Conservation (phyloP, 23 red algal species). For the Rhodosorus marinus region DNA sequence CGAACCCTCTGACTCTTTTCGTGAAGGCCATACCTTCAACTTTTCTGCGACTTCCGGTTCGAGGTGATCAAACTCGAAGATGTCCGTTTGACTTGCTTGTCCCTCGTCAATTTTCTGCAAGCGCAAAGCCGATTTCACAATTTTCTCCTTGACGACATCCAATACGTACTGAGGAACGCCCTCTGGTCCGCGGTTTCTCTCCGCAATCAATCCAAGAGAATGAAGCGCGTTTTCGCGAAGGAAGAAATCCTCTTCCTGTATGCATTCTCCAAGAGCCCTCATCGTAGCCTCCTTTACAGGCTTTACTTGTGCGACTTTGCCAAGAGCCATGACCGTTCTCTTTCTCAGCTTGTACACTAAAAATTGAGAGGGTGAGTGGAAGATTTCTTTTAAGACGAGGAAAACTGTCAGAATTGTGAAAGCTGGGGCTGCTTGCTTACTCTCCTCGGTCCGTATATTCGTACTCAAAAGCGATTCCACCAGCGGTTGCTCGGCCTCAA, state of each 20-base stretch:
- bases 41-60: conserved; percentile 19
- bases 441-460: neutral
- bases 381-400: too few species aligned
- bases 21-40: too few species aligned
- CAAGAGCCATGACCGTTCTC: conserved; percentile 78
- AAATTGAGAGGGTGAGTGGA: too few species aligned
- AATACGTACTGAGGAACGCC: neutral
- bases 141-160: neutral
- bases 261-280: conserved; percentile 17
- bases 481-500: conserved; percentile 37
- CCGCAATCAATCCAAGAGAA: conserved; percentile 61
- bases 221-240: conserved; percentile 72
- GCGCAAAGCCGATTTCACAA: neutral
- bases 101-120: too few species aligned
- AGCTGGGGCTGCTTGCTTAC: neutral
- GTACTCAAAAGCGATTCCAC: conserved; percentile 23
- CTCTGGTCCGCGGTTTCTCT: neutral
- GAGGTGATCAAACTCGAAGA: conserved; percentile 56
- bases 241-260: conserved; percentile 42
- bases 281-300: conserved; percentile 7
- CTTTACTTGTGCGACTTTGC: conserved; percentile 37
- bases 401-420: too few species aligned
- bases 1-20: too few species aligned
- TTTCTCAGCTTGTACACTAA: conserved; percentile 62
- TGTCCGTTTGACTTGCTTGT: conserved; percentile 20